These are phyloP conservation scores for Suillus hirtellus DNA, from an alignment of 768 basidiomycete species.

Conservation along the genomic window DNA sequence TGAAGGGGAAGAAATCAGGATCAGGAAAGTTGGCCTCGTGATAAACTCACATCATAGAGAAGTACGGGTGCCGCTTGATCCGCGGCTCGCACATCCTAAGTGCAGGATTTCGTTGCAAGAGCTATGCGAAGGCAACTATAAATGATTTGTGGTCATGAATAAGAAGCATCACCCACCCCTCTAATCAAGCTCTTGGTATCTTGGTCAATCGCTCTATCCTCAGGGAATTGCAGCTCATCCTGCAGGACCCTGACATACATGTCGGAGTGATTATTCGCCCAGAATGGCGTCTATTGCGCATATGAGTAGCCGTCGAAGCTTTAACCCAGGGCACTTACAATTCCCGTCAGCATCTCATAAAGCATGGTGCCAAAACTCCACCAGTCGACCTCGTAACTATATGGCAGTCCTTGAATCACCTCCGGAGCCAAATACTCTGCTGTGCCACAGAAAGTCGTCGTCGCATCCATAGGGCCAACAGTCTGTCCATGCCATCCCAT, in stretches of 20 bases:
- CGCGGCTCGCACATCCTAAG: slow-evolving; percentile 90
- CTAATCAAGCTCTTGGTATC: slow-evolving; percentile 95
- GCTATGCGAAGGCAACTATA: slow-evolving; percentile 41
- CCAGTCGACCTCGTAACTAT: slow-evolving; percentile 96
- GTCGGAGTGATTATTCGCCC: slow-evolving; percentile 90
- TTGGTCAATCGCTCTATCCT: slow-evolving; percentile 89
- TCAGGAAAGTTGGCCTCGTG: slow-evolving; percentile 14
- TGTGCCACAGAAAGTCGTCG: slow-evolving; percentile 92
- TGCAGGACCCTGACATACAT: slow-evolving; percentile 94
- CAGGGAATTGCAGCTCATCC: slow-evolving; percentile 87
- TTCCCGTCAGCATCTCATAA: slow-evolving; percentile 95
- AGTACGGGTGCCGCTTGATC: slow-evolving; percentile 93
- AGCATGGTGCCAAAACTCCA: slow-evolving; percentile 99
- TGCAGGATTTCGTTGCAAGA: slow-evolving; percentile 90
- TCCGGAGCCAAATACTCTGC: slow-evolving; percentile 97
- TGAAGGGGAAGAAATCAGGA: slow-evolving; percentile 34
- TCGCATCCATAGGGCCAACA: slow-evolving; percentile 58
- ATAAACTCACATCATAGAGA: slow-evolving; percentile 81
- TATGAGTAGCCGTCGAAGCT: slow-evolving; percentile 21
- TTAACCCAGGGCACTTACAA: slow-evolving; percentile 55
- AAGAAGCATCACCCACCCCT: slow-evolving; percentile 60
- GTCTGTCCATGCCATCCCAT: slow-evolving; percentile 59
- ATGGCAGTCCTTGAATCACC: slow-evolving; percentile 87
- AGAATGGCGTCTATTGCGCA: slow-evolving; percentile 75
- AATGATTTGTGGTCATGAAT: slow-evolving; percentile 5